A percentile compares a stretch with the other conserved stretches of the same genome.
Conservation (phyloP, 371 early-diverging fungal species). For the Capillidium heterosporum region DNA sequence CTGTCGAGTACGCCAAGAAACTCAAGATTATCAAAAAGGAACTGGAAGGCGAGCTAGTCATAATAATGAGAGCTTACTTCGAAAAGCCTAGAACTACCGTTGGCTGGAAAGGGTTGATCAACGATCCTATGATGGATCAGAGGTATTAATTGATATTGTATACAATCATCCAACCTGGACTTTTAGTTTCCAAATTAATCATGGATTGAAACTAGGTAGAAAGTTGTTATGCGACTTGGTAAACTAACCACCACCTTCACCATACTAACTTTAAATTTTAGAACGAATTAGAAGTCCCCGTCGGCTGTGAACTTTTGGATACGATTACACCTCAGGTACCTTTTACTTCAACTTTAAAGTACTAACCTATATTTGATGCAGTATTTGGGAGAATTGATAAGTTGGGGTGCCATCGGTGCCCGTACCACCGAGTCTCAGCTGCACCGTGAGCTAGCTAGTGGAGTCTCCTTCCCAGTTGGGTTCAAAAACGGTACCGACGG, state of each 20-base stretch:
- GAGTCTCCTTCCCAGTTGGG: constrained; percentile 85
- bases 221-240: constrained; percentile 43
- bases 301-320: constrained; percentile 78
- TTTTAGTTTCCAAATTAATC: constrained; percentile 68
- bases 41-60: constrained; percentile 34
- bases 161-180: neutral
- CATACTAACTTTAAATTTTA: constrained; percentile 7
- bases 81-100: constrained; percentile 90
- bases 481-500: constrained; percentile 93
- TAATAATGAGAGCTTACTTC: constrained; percentile 87
- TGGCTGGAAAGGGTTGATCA: constrained; percentile 89
- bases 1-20: constrained; percentile 47
- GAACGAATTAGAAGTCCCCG: constrained; percentile 70
- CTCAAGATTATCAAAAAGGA: neutral
- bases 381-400: constrained; percentile 74
- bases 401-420: constrained; percentile 90
- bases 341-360: neutral
- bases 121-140: constrained; percentile 71
- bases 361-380: neutral
- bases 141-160: constrained; percentile 17
- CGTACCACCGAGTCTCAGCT: constrained; percentile 85
- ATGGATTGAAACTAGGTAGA: constrained; percentile 72
- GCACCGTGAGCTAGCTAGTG: constrained; percentile 85
- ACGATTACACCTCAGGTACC: constrained; percentile 72
- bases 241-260: constrained; percentile 2